A percentile compares a stretch with the other conserved stretches of the same genome.
phyloP scores from a whole-genome alignment of 2,329 filamentous ascomycete genomes.

The Phoma sp. region DNA sequence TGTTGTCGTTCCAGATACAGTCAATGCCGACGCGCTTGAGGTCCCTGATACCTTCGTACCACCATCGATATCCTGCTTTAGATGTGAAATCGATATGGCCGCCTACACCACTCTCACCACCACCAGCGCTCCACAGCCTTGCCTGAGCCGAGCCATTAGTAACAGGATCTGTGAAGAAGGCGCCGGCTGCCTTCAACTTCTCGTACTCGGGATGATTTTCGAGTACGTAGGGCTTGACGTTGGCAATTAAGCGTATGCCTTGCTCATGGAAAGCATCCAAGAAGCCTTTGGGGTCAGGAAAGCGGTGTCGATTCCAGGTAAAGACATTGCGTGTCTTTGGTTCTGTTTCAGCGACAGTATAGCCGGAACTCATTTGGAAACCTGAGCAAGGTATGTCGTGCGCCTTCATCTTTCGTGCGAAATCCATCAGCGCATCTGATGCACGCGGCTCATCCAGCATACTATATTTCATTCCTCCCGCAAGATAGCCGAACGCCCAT shows the following conservation, averaged over 20 bases:
- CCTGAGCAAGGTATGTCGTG: slow-evolving; percentile 74
- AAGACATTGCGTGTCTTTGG: slow-evolving; percentile 75
- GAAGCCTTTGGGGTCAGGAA: slow-evolving; percentile 71
- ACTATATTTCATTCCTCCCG: slow-evolving; percentile 69
- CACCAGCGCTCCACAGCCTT: slow-evolving; percentile 74
- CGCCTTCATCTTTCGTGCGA: slow-evolving; percentile 66
- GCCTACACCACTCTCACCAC: slow-evolving; percentile 72
- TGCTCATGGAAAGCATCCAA: slow-evolving; percentile 66
- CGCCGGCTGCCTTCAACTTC: slow-evolving; percentile 63
- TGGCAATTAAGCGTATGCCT: slow-evolving; percentile 72
- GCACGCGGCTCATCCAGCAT: slow-evolving; percentile 64
- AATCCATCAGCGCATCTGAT: slow-evolving; percentile 64
- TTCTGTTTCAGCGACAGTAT: slow-evolving; percentile 70
- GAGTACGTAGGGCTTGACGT: slow-evolving; percentile 76
- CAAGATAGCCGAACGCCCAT: slow-evolving; percentile 76
- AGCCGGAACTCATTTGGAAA: slow-evolving; percentile 76
- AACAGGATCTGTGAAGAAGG: slow-evolving; percentile 67
- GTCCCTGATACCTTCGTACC: slow-evolving; percentile 70
- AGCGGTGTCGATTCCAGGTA: slow-evolving; percentile 74
- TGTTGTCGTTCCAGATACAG: slow-evolving; percentile 82
- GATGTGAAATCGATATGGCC: slow-evolving; percentile 78
- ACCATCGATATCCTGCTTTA: slow-evolving; percentile 70
- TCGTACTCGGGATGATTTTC: slow-evolving; percentile 70
- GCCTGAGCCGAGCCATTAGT: slow-evolving; percentile 60
- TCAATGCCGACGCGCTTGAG: slow-evolving; percentile 71